Percentiles rank a stretch among this genome's conserved stretches.
phyloP scores from a whole-genome alignment of 1,139 yeast species.

The Diutina catenulata region DNA sequence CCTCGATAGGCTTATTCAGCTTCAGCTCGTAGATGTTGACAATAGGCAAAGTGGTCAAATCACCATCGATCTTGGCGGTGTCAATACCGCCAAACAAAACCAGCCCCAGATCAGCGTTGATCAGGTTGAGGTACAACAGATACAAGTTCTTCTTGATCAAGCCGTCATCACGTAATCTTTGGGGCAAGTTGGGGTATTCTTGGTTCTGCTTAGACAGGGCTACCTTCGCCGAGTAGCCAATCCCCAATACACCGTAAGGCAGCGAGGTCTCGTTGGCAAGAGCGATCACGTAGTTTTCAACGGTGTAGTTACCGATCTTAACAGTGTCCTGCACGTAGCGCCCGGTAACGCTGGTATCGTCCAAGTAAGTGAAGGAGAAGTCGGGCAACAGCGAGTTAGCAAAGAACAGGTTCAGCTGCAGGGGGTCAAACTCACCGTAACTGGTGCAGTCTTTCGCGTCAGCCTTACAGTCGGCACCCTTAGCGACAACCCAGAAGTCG shows the following conservation, averaged over 20 bases:
- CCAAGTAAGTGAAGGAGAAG: neutral
- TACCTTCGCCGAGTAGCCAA: slow-evolving; percentile 45
- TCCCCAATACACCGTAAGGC: slow-evolving; percentile 48
- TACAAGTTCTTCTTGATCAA: slow-evolving; percentile 38
- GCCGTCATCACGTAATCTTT: slow-evolving; percentile 25
- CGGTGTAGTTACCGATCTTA: neutral
- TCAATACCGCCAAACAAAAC: slow-evolving; percentile 52
- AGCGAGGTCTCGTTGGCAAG: slow-evolving; percentile 44
- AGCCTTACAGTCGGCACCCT: neutral
- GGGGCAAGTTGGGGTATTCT: slow-evolving; percentile 21
- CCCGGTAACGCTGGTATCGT: neutral
- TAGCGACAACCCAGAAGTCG: slow-evolving; percentile 4
- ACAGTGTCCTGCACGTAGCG: slow-evolving; percentile 2
- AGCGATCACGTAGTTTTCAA: slow-evolving; percentile 23
- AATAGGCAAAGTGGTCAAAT: slow-evolving; percentile 10
- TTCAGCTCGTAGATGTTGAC: slow-evolving; percentile 12
- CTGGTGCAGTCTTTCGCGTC: too few relatives aligned
- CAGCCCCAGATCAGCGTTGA: slow-evolving; percentile 27
- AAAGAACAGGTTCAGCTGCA: neutral
- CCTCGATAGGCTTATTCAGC: slow-evolving; percentile 14
- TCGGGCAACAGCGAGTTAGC: neutral
- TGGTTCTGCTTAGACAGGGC: slow-evolving; percentile 11
- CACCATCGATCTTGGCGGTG: slow-evolving; percentile 36
- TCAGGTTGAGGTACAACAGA: slow-evolving; percentile 37
- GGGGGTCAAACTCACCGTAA: slow-evolving; percentile 7